Percentiles rank a stretch among this genome's conserved stretches.
These are phyloP conservation scores for Umbilicus rupestris DNA, from an alignment of 164 flowering plant genomes.

Conservation along the genomic window DNA sequence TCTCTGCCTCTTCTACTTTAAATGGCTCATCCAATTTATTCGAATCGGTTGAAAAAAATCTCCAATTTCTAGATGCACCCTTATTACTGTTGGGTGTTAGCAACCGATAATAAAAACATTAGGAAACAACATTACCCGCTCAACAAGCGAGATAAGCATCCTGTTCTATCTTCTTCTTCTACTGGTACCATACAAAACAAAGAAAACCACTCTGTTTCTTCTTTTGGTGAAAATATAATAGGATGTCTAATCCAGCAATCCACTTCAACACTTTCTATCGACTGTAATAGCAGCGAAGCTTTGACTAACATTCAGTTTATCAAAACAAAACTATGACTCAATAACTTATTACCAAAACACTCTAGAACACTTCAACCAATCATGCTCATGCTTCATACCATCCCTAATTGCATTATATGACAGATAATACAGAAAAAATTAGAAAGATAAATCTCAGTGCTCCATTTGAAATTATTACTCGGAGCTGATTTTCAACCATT, in stretches of 20 bases:
- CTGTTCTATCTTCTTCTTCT: not conserved
- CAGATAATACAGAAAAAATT: no score
- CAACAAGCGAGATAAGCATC: not conserved
- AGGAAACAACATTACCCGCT: not conserved
- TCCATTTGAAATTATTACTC: no score
- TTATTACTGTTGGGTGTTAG: slow-evolving; percentile 21
- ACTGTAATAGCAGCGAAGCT: no score
- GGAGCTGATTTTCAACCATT: not conserved
- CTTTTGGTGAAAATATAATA: not conserved
- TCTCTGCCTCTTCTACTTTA: slow-evolving; percentile 88
- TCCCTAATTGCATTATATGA: no score
- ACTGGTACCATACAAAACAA: no score
- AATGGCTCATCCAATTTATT: slow-evolving; percentile 54
- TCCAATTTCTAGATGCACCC: slow-evolving; percentile 29
- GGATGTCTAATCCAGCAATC: not conserved
- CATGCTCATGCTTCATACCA: no score
- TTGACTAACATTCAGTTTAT: no score
- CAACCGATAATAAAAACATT: not conserved
- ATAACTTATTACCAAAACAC: no score
- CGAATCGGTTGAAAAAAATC: slow-evolving; percentile 52
- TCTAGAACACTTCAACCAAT: no score
- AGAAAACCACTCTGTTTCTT: no score
- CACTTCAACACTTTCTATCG: not conserved
- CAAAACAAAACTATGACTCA: no score
- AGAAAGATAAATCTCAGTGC: no score